phyloP scores from a whole-genome alignment of 2,329 filamentous ascomycete genomes.

The Stachybotrys echinatus region DNA sequence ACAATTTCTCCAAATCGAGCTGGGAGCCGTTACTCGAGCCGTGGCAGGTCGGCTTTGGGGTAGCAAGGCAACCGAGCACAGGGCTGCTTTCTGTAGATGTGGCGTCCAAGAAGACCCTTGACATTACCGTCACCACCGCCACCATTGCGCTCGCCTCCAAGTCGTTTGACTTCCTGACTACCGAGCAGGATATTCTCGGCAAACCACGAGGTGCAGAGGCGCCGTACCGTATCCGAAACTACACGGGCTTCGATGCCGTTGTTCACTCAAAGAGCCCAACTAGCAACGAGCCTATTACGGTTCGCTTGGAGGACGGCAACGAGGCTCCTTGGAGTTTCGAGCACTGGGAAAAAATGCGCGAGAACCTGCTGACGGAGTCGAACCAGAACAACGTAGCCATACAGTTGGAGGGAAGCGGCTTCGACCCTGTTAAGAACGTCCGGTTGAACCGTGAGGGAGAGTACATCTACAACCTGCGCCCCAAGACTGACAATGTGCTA shows the following conservation, averaged over 20 bases:
- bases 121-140: conserved; percentile 87
- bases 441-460: conserved; percentile 93
- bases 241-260: conserved; percentile 86
- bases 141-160: conserved; percentile 92
- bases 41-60: conserved; percentile 89
- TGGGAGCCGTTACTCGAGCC: conserved; percentile 97
- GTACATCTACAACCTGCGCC: conserved; percentile 80
- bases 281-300: conserved; percentile 63
- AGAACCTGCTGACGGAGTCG: conserved; percentile 81
- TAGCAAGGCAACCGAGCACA: conserved; percentile 70
- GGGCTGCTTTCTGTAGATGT: conserved; percentile 79
- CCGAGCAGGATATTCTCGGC: conserved; percentile 79
- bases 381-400: conserved; percentile 75
- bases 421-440: conserved; percentile 84
- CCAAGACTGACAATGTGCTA: conserved; percentile 76
- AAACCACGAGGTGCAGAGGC: conserved; percentile 90
- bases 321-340: conserved; percentile 96
- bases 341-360: conserved; percentile 92
- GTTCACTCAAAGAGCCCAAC: conserved; percentile 71
- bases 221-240: conserved; percentile 89
- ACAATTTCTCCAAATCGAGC: conserved; percentile 97
- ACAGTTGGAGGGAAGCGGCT: conserved; percentile 86
- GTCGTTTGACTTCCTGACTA: conserved; percentile 83
- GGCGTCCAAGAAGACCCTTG: conserved; percentile 83
- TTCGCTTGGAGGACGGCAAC: conserved; percentile 79